Percentiles rank a stretch among this genome's conserved stretches.
Evolutionary conservation across 2,329 filamentous ascomycete species (phyloP).

Genomic region (Biscogniauxia mediterranea): DNA sequence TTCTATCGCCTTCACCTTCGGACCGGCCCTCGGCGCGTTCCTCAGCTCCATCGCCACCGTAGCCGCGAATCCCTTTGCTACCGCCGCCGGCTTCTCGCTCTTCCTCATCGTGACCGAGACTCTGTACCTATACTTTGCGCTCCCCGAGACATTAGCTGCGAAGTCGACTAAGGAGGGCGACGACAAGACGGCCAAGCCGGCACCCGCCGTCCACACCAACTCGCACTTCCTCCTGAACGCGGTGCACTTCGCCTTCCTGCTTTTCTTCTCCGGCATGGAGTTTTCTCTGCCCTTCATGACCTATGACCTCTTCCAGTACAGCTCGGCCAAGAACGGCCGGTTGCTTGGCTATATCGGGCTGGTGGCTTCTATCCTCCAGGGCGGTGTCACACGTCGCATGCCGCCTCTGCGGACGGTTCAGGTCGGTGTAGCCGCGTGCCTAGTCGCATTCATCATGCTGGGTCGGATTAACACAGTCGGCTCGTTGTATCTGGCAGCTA

Average conservation of each 20-base stretch:
- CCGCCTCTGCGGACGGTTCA: conserved; percentile 79
- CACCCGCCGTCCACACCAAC: conserved; percentile 63
- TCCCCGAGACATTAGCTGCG: conserved; percentile 77
- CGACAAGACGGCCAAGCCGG: conserved; percentile 23
- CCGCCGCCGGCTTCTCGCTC: conserved; percentile 84
- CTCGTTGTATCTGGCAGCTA: conserved; percentile 77
- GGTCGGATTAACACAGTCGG: conserved; percentile 64
- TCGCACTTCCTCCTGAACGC: conserved; percentile 79
- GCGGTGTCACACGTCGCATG: conserved; percentile 82
- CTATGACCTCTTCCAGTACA: conserved; percentile 86
- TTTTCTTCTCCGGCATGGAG: conserved; percentile 98
- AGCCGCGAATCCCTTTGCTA: conserved; percentile 87
- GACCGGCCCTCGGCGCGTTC: conserved; percentile 86
- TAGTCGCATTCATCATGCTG: conserved; percentile 77
- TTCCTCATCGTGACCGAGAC: conserved; percentile 85
- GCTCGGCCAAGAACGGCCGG: conserved; percentile 74
- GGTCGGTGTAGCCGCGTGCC: conserved; percentile 73
- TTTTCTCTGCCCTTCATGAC: conserved; percentile 98
- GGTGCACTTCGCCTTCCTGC: conserved; percentile 84
- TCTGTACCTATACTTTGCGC: conserved; percentile 74
- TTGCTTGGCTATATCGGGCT: conserved; percentile 90
- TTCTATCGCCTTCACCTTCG: conserved; percentile 95
- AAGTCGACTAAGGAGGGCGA: conserved; percentile 17
- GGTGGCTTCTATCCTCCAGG: conserved; percentile 88
- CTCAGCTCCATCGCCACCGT: conserved; percentile 76